Evolutionary conservation across 495 filamentous ascomycete genomes (phyloP), one percentile per base, ranked within the genome.

Genomic region (Penicillium soppii): DNA sequence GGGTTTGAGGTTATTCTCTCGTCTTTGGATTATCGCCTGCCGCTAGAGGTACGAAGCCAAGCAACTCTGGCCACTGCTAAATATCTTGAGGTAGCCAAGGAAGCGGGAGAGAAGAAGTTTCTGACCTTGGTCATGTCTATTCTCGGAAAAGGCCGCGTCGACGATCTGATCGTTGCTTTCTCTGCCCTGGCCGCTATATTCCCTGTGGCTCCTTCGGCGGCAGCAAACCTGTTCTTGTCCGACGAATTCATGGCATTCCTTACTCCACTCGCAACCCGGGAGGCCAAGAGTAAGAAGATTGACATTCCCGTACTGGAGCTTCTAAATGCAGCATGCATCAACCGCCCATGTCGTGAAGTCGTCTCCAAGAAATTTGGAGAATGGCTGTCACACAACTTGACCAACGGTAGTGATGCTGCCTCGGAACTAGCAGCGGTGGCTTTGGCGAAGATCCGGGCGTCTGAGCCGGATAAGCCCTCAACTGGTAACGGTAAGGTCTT

Each of bases 131-230:
- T 96, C 53, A 72, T 73, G 12, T 63, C 67, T 10, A 76, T 78
- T 37, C 54, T 87, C 8, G 62, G 67, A 44, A 79, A 73, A 26
- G 70, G 75, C 23, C 81, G 72, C 9, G 72, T 76, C 32, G 82
- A 86, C 49, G 80, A 84, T 50, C 59, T 87, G 13, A 77, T 86
- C 40, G 62, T 91, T 23, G 92, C 90, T 13, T 97, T 95, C 68
- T 97, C 92, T 40, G 91, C 90, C 16, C 89, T 90, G 3, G 82
- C 90, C 4, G 82, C 85, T 5, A 79, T 97, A 25, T 98, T 98
- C 65, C 91, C 92, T 1, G 76, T 98, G 45, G 82, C 85, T 1
- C 84, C 90, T 12, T 73, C 83, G 33, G 76, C 85, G 23, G 86
- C 83, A 2, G 78, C 87, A 4, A 72, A 78, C 44, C 74, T 97